Conservation (phyloP, 1,284 basidiomycete genomes). For the Apiotrichum siamense region DNA sequence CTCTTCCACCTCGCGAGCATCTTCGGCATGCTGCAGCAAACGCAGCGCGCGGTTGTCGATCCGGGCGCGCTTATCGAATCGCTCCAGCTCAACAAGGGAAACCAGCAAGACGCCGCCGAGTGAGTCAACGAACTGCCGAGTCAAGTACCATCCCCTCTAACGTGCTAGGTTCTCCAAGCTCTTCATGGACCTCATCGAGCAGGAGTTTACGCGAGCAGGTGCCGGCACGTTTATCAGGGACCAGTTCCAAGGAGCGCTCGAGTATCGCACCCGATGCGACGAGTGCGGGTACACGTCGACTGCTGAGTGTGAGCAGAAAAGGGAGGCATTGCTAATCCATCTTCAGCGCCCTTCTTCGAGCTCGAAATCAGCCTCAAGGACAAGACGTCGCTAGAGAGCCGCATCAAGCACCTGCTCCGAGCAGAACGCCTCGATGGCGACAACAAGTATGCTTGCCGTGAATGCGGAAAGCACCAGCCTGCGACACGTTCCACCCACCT, state of each 20-base stretch:
- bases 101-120: slow-evolving; percentile 95
- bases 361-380: slow-evolving; percentile 77
- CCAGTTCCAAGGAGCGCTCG: slow-evolving; percentile 79
- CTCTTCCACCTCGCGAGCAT: slow-evolving; percentile 50
- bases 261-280: slow-evolving; percentile 70
- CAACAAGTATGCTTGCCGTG: slow-evolving; percentile 76
- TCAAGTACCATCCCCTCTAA: too few species aligned
- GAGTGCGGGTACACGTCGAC: slow-evolving; percentile 53
- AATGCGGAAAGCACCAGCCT: slow-evolving; percentile 63
- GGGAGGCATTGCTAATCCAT: not conserved
- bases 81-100: slow-evolving; percentile 65
- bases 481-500: slow-evolving; percentile 69
- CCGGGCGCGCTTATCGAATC: slow-evolving; percentile 75
- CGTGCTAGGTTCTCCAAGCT: slow-evolving; percentile 75
- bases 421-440: slow-evolving; percentile 69
- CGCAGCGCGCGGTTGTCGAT: slow-evolving; percentile 65
- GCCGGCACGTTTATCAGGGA: slow-evolving; percentile 62
- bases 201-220: slow-evolving; percentile 71
- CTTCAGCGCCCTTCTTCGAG: slow-evolving; percentile 60
- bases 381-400: slow-evolving; percentile 64
- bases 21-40: slow-evolving; percentile 71
- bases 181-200: slow-evolving; percentile 78
- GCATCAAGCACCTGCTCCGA: slow-evolving; percentile 58
- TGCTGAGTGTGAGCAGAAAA: slow-evolving; percentile 2
- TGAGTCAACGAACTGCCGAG: too few species aligned